Percentiles rank a stretch among this genome's conserved stretches.
These are phyloP conservation scores for Vitis cinerea DNA, from an alignment of 164 flowering plant species.

Conservation along the genomic window DNA sequence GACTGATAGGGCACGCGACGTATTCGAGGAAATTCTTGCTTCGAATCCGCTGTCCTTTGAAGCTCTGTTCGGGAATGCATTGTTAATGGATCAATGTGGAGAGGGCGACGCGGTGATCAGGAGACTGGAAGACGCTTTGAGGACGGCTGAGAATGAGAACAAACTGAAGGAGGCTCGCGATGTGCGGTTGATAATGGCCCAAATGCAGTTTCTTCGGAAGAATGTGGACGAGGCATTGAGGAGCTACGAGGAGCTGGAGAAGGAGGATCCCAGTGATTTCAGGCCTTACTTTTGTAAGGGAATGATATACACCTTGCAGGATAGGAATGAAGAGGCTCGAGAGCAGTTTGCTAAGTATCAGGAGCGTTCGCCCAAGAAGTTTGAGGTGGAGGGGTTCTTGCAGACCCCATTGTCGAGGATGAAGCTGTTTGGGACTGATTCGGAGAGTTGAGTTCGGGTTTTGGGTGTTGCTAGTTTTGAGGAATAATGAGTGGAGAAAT, in stretches of 20 bases:
- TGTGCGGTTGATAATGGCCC: constrained; percentile 76
- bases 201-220: constrained; percentile 75
- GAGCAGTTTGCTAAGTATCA: constrained; percentile 69
- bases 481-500: constrained; percentile 2
- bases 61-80: constrained; percentile 73
- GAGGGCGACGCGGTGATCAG: constrained; percentile 55
- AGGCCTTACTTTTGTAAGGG: constrained; percentile 78
- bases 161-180: constrained; percentile 64
- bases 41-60: constrained; percentile 62
- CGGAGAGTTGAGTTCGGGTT: constrained; percentile 21
- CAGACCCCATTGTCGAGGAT: constrained; percentile 65
- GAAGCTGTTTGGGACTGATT: constrained; percentile 54
- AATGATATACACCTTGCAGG: constrained; percentile 69
- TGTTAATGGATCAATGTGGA: constrained; percentile 74
- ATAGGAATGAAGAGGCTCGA: constrained; percentile 65
- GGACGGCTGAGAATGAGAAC: constrained; percentile 44
- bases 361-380: constrained; percentile 66
- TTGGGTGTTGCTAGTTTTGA: background rate
- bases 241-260: constrained; percentile 53
- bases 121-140: constrained; percentile 58
- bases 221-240: constrained; percentile 70
- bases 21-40: constrained; percentile 69
- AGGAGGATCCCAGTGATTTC: constrained; percentile 76
- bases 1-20: constrained; percentile 43
- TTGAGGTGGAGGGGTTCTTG: constrained; percentile 72